phyloP scores from a whole-genome alignment of 2,329 filamentous ascomycete species.

The Xylariomycetidae sp. region DNA sequence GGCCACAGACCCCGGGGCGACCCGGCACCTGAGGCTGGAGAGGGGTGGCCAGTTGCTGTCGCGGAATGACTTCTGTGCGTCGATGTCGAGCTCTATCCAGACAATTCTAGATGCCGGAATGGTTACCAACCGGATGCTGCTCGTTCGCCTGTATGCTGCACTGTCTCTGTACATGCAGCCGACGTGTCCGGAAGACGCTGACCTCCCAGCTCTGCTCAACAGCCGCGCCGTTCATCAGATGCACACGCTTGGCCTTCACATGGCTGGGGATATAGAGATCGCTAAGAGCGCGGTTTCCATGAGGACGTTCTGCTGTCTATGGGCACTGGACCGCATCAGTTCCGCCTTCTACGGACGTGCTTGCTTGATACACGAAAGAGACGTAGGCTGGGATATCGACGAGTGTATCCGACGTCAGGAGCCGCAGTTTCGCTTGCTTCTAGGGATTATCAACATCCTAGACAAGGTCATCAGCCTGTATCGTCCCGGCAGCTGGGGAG shows the following conservation, averaged over 20 bases:
- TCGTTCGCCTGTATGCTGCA: conserved; percentile 48
- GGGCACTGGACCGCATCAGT: conserved; percentile 55
- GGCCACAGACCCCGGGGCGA: conserved; percentile 41
- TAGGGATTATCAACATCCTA: conserved; percentile 48
- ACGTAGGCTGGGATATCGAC: conserved; percentile 49
- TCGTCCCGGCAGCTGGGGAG: conserved; percentile 44
- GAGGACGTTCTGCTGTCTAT: conserved; percentile 50
- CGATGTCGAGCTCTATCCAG: conserved; percentile 41
- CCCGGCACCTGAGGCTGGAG: conserved; percentile 36
- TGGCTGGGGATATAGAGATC: conserved; percentile 29
- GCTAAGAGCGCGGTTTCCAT: conserved; percentile 35
- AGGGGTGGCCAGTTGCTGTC: conserved; percentile 20
- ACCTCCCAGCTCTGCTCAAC: conserved; percentile 47
- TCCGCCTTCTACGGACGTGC: conserved; percentile 55
- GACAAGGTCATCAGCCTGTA: conserved; percentile 57
- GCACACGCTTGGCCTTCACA: conserved; percentile 50
- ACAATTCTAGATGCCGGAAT: conserved; percentile 47
- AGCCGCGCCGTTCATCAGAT: conserved; percentile 51
- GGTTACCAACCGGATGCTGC: conserved; percentile 46
- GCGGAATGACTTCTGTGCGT: conserved; percentile 42
- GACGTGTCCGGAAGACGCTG: conserved; percentile 44
- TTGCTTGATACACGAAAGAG: conserved; percentile 53
- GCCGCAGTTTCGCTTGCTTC: conserved; percentile 50
- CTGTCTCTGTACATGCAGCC: conserved; percentile 56
- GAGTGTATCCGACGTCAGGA: conserved; percentile 44